Conservation (phyloP, 2,329 filamentous ascomycete species). For the Aspergillus glaucus region DNA sequence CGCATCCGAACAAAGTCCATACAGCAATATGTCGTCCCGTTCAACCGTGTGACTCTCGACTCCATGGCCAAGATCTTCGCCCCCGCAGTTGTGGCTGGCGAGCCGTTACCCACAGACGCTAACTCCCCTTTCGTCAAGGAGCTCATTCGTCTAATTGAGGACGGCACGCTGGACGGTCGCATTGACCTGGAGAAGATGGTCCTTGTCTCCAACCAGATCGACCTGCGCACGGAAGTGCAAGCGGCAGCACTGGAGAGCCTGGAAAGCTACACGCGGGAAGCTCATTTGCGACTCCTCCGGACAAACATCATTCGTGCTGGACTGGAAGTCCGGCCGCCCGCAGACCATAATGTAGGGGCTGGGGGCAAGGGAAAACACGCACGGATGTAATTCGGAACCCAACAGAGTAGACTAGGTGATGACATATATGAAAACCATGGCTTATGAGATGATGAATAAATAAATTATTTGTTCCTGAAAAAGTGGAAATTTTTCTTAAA, state of each 20-base stretch:
- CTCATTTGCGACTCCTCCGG: slow-evolving; percentile 68
- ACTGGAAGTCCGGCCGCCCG: slow-evolving; percentile 56
- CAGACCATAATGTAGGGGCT: slow-evolving; percentile 5
- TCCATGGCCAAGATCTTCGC: slow-evolving; percentile 75
- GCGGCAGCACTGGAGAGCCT: slow-evolving; percentile 61
- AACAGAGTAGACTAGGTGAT: neutral
- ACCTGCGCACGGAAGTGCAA: slow-evolving; percentile 66
- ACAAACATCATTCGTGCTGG: slow-evolving; percentile 71
- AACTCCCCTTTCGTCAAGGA: slow-evolving; percentile 49
- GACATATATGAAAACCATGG: neutral
- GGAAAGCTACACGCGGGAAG: slow-evolving; percentile 65
- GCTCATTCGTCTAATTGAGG: slow-evolving; percentile 69
- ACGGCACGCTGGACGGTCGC: slow-evolving; percentile 64
- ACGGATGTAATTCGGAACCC: neutral
- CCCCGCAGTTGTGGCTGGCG: slow-evolving; percentile 27
- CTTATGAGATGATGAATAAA: neutral
- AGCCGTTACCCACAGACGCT: slow-evolving; percentile 58
- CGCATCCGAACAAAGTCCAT: slow-evolving; percentile 85
- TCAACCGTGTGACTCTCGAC: slow-evolving; percentile 75
- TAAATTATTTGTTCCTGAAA: slow-evolving; percentile 4
- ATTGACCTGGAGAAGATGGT: slow-evolving; percentile 80
- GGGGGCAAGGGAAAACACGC: neutral
- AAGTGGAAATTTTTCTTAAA: too few relatives aligned
- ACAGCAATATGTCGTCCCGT: slow-evolving; percentile 84
- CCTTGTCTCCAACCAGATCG: slow-evolving; percentile 63